These are phyloP conservation scores for Hypomyces rosellus DNA, from an alignment of 2,329 filamentous ascomycete genomes.

Conservation along the genomic window DNA sequence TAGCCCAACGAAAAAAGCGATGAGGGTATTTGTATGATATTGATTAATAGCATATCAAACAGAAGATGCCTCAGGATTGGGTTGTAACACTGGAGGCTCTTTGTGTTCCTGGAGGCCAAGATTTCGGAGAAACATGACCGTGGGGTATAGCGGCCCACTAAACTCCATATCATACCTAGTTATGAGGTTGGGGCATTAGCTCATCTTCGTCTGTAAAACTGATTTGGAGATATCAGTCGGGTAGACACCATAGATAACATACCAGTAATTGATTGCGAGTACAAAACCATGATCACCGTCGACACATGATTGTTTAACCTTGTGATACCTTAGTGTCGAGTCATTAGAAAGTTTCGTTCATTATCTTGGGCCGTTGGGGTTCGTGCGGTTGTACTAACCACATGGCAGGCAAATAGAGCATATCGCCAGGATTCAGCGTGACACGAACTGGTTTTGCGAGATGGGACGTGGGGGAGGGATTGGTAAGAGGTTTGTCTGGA, in stretches of 20 bases:
- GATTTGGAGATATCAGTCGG: too few species aligned
- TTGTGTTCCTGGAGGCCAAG: constrained; percentile 16
- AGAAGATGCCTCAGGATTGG: not conserved
- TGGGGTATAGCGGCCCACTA: constrained; percentile 59
- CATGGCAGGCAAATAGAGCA: constrained; percentile 75
- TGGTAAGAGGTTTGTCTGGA: constrained; percentile 50
- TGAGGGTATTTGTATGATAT: not conserved
- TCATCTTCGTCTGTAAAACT: too few species aligned
- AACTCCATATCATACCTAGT: constrained; percentile 76
- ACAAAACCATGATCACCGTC: constrained; percentile 67
- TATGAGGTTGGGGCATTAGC: not conserved
- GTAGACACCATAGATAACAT: constrained; percentile 16
- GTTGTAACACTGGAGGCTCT: not conserved
- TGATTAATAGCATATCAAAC: not conserved
- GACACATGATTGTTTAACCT: constrained; percentile 65
- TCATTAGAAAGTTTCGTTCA: not conserved
- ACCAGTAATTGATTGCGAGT: constrained; percentile 79
- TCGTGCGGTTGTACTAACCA: constrained; percentile 49
- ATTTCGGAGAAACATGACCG: constrained; percentile 48
- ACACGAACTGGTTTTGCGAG: constrained; percentile 58
- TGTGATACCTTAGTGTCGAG: constrained; percentile 56
- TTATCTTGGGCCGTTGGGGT: not conserved
- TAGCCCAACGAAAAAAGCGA: constrained; percentile 62
- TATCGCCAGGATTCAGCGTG: constrained; percentile 65
- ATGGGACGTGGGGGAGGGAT: constrained; percentile 52